phyloP scores from a whole-genome alignment of 2,329 filamentous ascomycete species.

The Ophiostoma fasciatum region DNA sequence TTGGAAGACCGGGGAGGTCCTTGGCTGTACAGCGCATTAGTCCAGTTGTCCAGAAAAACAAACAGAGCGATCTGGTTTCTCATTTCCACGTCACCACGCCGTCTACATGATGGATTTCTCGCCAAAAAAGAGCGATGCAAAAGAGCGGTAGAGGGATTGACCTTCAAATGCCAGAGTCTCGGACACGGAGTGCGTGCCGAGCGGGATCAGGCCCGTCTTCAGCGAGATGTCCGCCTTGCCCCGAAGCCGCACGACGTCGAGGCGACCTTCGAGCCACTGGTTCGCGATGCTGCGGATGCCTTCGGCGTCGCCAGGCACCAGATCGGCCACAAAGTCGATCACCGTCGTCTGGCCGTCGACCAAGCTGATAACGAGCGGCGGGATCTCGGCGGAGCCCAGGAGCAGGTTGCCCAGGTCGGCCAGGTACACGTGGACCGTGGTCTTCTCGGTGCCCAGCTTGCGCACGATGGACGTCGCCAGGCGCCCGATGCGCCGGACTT shows the following conservation, averaged over 20 bases:
- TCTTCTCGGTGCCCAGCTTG: constrained; percentile 58
- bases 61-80: too few relatives aligned
- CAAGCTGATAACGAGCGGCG: constrained; percentile 60
- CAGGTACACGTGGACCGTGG: constrained; percentile 60
- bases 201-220: constrained; percentile 62
- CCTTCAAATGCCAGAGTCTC: constrained; percentile 71
- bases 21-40: constrained; percentile 37
- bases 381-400: constrained; percentile 62
- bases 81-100: too few relatives aligned
- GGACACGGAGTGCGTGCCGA: constrained; percentile 63
- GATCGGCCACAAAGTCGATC: constrained; percentile 64
- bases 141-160: constrained; percentile 55
- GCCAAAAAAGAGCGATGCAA: constrained; percentile 46
- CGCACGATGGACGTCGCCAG: constrained; percentile 68
- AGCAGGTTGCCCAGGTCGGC: constrained; percentile 69
- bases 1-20: constrained; percentile 62
- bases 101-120: constrained; percentile 33
- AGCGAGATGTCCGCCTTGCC: constrained; percentile 61
- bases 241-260: constrained; percentile 55
- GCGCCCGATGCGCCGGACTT: constrained; percentile 60
- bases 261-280: constrained; percentile 71
- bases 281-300: constrained; percentile 68
- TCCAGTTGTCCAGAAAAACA: constrained; percentile 11
- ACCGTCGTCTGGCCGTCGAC: constrained; percentile 62
- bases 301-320: constrained; percentile 62